A percentile compares a stretch with the other conserved stretches of the same genome.
phyloP scores from a whole-genome alignment of 2,329 filamentous ascomycete species.

The Epichloe aotearoae region DNA sequence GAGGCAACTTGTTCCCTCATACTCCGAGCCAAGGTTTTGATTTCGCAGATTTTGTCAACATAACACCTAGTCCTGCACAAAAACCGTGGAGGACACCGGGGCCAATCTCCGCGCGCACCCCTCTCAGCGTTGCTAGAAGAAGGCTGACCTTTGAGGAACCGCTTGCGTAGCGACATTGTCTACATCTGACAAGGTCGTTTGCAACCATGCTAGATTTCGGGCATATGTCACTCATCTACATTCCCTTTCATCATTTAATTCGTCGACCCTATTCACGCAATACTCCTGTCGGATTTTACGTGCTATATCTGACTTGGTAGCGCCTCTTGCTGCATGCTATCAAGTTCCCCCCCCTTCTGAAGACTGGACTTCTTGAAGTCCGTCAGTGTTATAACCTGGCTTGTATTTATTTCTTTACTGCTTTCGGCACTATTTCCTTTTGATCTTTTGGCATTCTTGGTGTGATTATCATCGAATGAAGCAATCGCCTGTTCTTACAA shows the following conservation, averaged over 20 bases:
- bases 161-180: conserved; percentile 9
- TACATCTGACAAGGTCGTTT: not conserved
- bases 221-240: not conserved
- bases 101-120: conserved; percentile 39
- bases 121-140: conserved; percentile 55
- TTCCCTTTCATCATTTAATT: not conserved
- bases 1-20: conserved; percentile 53
- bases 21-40: conserved; percentile 81
- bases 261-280: not conserved
- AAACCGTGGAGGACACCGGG: conserved; percentile 75
- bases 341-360: not conserved
- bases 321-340: not conserved
- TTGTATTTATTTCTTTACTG: not conserved
- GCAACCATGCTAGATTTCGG: not conserved
- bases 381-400: not conserved
- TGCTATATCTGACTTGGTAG: not conserved
- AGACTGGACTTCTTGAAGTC: not conserved
- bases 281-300: not conserved
- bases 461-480: not conserved
- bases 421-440: not conserved
- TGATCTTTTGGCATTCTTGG: not conserved
- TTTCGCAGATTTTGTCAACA: conserved; percentile 94
- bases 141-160: conserved; percentile 72
- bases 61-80: conserved; percentile 90
- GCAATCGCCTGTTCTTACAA: not conserved